Base-by-base conservation (phyloP, 2,329 filamentous ascomycete species). In the Epichloe brachyelytri region DNA sequence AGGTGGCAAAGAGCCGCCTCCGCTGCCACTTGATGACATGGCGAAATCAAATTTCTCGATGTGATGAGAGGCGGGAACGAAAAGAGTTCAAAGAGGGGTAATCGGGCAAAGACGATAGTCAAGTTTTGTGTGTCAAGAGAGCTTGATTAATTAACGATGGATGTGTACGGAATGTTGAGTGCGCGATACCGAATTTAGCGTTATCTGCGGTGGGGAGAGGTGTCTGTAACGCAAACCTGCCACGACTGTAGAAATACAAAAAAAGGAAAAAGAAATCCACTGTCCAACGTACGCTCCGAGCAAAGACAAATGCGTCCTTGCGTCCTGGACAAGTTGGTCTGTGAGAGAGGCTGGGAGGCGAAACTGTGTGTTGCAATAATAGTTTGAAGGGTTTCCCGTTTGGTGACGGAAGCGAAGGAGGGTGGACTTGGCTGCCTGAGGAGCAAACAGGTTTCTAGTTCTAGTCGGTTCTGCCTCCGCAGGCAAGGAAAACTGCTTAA, bases 21-120 rank as follows among this genome's bases (percentile, higher is more conserved):
- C 63, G 53, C 71, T 65, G 50, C 68, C 69, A 51, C 74, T 71
- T 58, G 74, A 76, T 55, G 77, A 69, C 77, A 80, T 80, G 15
- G 45, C 40, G 44, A 41, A 43, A 37, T 19, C 19, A 5, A 14
- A 22, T 14, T 26, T 7, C 19, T 11, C 15, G 4, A 43, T 22
- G 20, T 15, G 4, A 15, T 4, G 40, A 6, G 15, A 26, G 14
- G 4, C 19, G 34, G 3, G 14, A 37, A 4, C 36, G 12, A 8
- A 7, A 36, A 14, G 20, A 11, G 19, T 5, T 19, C n/a, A 41
- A 5, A 15, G 17, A 19, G 19, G 17, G 10, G 19, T 11, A 12
- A 22, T 3, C 11, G 39, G 17, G 39, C n/a, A 17, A 41, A 5
- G 17, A 5, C 39, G 39, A 41, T 4, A 5, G n/a, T 19, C 17